Base-by-base conservation (phyloP, 257 asterid species). In the Solanum megistacrolobum region DNA sequence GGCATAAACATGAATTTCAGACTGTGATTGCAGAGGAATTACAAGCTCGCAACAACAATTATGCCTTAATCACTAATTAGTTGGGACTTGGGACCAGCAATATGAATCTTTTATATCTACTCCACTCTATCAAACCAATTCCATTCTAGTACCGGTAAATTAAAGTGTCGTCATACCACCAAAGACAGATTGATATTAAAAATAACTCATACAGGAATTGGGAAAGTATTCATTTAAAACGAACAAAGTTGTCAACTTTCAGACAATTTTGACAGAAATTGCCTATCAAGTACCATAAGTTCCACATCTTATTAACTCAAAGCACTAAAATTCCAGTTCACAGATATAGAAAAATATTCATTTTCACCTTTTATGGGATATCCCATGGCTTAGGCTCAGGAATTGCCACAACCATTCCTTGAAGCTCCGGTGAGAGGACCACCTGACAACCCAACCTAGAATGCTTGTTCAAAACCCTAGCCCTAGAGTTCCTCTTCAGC, bases 331-430 rank as follows among this genome's bases (percentile, higher is more conserved):
- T 5, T 75, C 55, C 83, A 83, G 31, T 12, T 48, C 68, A 46
- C 32, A 13, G 79, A 86, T 87, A 89, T 87, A 32, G 83, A 58
- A 25, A 83, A 66, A 20, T n/a, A 48, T 39, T 65, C 86, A 52
- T 36, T n/a, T 23, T 46, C 85, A 81, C 85, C 83, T 35, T 38
- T 91, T 90, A 92, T 72, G 92, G 93, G 73, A 89, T 90, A 88
- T 91, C 94, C 94, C 94, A 92, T 3, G 93, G 90, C 92, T 88
- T 91, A 12, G 94, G 89, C 87, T 92, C 92, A 36, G 94, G 94
- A 83, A 88, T 89, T 4, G 92, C 91, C 1, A 89, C 92, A 68
- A 92, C 89, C 92, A 87, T 92, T n/a, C 93, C 94, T 65, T 92
- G 92, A 82, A 91, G 94, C 86, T 92, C 93, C 23, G 25, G 89